These are phyloP conservation scores for Leucocoprinus leucothites DNA, from an alignment of 768 basidiomycete genomes.

Conservation along the genomic window DNA sequence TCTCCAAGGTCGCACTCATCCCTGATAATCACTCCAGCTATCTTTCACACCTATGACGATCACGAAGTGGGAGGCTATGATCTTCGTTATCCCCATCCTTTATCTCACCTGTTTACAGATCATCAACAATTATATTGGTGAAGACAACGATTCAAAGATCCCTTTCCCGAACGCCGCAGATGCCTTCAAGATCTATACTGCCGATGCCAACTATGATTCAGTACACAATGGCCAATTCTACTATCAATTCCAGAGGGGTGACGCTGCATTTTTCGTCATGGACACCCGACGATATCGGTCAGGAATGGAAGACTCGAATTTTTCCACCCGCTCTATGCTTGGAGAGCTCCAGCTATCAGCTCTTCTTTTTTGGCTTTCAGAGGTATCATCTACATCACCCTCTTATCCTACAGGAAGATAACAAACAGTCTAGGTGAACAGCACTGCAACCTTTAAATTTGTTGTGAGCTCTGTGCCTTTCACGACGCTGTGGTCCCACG, in stretches of 20 bases:
- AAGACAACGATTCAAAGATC: slow-evolving; percentile 42
- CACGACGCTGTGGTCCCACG: slow-evolving; percentile 66
- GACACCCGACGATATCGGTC: slow-evolving; percentile 66
- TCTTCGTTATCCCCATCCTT: neutral
- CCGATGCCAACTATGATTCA: slow-evolving; percentile 59
- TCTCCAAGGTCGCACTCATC: neutral
- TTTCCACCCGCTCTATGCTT: slow-evolving; percentile 58
- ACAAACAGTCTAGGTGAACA: slow-evolving; percentile 49
- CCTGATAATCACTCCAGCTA: slow-evolving; percentile 39
- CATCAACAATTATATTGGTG: slow-evolving; percentile 64
- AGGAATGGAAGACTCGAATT: slow-evolving; percentile 29
- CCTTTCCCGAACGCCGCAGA: slow-evolving; percentile 57
- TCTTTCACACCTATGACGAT: slow-evolving; percentile 70
- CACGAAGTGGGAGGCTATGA: slow-evolving; percentile 48
- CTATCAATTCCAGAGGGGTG: slow-evolving; percentile 62
- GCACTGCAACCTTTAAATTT: slow-evolving; percentile 75
- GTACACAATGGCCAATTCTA: slow-evolving; percentile 42
- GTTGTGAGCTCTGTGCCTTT: slow-evolving; percentile 73
- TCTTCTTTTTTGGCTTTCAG: slow-evolving; percentile 59
- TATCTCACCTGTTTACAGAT: slow-evolving; percentile 32
- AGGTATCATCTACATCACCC: slow-evolving; percentile 28
- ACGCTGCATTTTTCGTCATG: slow-evolving; percentile 75
- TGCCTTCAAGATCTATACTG: slow-evolving; percentile 64
- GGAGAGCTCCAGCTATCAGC: slow-evolving; percentile 62
- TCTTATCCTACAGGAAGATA: neutral